Conservation (phyloP, 148 eudicot genomes). For the Nepenthes mirabilis region DNA sequence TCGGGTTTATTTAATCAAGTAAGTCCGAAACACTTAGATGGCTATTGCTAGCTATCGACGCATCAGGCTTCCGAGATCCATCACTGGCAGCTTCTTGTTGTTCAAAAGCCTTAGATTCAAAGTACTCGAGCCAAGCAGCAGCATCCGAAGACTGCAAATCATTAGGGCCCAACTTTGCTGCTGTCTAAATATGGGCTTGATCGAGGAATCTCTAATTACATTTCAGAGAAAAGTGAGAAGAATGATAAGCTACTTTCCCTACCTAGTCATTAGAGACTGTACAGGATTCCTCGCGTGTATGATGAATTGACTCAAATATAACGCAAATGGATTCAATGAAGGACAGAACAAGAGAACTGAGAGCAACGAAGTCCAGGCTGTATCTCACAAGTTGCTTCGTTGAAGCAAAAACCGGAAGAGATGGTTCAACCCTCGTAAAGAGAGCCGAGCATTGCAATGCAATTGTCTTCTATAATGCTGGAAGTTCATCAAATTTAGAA, state of each 20-base stretch:
- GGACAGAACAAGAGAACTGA: conserved; percentile 77
- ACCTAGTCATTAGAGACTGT: conserved; percentile 44
- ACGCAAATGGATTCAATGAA: conserved; percentile 67
- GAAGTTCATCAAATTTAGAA: conserved; percentile 92
- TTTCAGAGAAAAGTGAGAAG: conserved; percentile 47
- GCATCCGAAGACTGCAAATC: too few relatives aligned
- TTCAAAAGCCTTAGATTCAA: too few relatives aligned
- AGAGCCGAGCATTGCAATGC: conserved; percentile 89
- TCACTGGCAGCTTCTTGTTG: too few relatives aligned
- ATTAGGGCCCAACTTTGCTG: too few relatives aligned
- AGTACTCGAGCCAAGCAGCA: too few relatives aligned
- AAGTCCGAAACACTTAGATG: too few relatives aligned
- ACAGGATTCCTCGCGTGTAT: conserved; percentile 54
- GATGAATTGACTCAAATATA: conserved; percentile 72
- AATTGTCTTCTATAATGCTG: conserved; percentile 73
- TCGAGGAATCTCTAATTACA: conserved; percentile 77
- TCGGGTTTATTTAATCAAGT: too few relatives aligned
- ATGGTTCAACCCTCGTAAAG: conserved; percentile 85
- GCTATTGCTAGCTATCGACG: too few relatives aligned
- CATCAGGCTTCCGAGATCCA: too few relatives aligned
- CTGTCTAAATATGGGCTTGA: too few relatives aligned
- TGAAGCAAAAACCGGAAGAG: conserved; percentile 86
- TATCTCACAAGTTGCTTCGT: conserved; percentile 81
- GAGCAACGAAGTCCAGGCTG: conserved; percentile 74
- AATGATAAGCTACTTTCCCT: conserved; percentile 38